phyloP scores from a whole-genome alignment of 2,329 filamentous ascomycete genomes.

The Colletotrichum gigasporum region DNA sequence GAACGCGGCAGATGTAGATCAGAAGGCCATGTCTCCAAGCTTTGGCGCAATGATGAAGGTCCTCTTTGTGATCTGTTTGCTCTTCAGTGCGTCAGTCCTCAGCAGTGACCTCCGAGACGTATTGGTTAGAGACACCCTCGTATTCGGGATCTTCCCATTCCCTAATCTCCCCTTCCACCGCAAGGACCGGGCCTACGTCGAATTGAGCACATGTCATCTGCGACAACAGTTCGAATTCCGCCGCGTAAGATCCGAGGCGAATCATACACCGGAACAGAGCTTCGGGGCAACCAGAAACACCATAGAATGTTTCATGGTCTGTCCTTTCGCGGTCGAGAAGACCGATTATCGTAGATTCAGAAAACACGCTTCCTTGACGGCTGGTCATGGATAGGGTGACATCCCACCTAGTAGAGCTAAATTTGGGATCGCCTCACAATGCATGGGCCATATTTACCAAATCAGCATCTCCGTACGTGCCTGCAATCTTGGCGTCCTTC shows the following conservation, averaged over 20 bases:
- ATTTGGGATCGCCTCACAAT: no score
- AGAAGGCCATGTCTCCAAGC: constrained; percentile 44
- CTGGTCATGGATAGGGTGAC: constrained; percentile 44
- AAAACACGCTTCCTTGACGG: constrained; percentile 39
- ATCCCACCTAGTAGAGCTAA: no score
- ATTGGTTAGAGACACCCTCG: no score
- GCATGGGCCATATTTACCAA: no score
- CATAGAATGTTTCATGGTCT: constrained; percentile 40
- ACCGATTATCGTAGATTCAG: constrained; percentile 32
- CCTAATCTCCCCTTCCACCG: constrained; percentile 35
- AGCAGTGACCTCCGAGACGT: no score
- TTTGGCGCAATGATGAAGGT: constrained; percentile 45
- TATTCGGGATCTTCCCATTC: constrained; percentile 33
- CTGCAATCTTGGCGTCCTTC: constrained; percentile 35
- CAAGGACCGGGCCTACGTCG: constrained; percentile 34
- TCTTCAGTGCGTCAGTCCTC: background rate
- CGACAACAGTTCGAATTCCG: constrained; percentile 38
- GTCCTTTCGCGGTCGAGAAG: constrained; percentile 31
- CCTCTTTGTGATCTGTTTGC: constrained; percentile 34
- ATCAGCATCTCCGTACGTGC: constrained; percentile 45
- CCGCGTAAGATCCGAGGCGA: constrained; percentile 40
- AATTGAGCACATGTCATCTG: constrained; percentile 43
- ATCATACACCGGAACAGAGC: constrained; percentile 39
- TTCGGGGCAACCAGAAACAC: constrained; percentile 43
- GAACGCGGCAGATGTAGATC: constrained; percentile 43